These are phyloP conservation scores for Conoideocrella luteorostrata DNA, from an alignment of 2,329 filamentous ascomycete genomes.

Conservation along the genomic window DNA sequence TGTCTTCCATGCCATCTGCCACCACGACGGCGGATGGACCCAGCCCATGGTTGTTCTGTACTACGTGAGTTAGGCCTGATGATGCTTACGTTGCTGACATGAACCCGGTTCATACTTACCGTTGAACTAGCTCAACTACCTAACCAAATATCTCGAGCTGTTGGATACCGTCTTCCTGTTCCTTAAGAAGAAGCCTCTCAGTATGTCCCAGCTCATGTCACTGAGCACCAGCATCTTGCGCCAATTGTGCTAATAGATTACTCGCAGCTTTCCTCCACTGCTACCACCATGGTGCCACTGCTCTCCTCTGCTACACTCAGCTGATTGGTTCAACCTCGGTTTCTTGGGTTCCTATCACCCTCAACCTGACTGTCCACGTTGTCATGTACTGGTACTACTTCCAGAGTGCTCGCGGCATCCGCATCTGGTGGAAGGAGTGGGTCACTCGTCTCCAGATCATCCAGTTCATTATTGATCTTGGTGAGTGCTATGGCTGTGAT, in stretches of 20 bases:
- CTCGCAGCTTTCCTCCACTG: slow-evolving; percentile 86
- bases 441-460: slow-evolving; percentile 96
- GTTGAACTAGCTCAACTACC: slow-evolving; percentile 79
- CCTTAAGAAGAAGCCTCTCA: slow-evolving; percentile 98
- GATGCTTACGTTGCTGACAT: too few species aligned
- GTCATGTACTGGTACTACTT: slow-evolving; percentile 99
- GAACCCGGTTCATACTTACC: slow-evolving; percentile 1
- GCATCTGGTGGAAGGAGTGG: slow-evolving; percentile 99
- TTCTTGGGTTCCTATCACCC: slow-evolving; percentile 87
- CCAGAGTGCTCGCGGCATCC: slow-evolving; percentile 91
- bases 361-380: slow-evolving; percentile 92
- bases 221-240: background rate
- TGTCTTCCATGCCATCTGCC: slow-evolving; percentile 84
- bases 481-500: slow-evolving; percentile 44
- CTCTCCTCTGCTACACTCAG: slow-evolving; percentile 96
- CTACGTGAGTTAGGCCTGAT: slow-evolving; percentile 61
- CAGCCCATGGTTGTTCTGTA: slow-evolving; percentile 89
- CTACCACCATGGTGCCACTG: slow-evolving; percentile 96
- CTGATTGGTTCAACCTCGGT: slow-evolving; percentile 88
- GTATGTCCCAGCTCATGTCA: slow-evolving; percentile 22
- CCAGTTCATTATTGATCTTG: slow-evolving; percentile 95
- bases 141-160: slow-evolving; percentile 95
- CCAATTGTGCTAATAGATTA: slow-evolving; percentile 22
- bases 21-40: slow-evolving; percentile 79
- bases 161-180: slow-evolving; percentile 95